Conservation (phyloP, 345 rosid genomes). For the Litchi chinensis region DNA sequence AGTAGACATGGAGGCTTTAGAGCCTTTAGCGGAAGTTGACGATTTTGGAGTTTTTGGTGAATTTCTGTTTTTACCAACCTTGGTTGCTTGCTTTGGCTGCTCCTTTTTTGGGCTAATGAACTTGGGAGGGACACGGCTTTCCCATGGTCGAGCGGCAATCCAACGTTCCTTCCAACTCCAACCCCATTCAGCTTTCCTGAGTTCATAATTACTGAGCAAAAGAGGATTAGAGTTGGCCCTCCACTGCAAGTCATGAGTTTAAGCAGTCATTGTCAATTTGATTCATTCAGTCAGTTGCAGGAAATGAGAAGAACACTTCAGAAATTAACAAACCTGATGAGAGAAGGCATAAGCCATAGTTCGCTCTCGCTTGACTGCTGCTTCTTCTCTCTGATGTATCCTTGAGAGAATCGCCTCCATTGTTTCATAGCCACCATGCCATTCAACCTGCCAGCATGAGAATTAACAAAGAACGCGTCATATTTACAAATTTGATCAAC, state of each 20-base stretch:
- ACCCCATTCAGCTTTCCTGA: slow-evolving; percentile 84
- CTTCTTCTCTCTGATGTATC: slow-evolving; percentile 86
- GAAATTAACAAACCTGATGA: slow-evolving; percentile 69
- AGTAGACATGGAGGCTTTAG: slow-evolving; percentile 44
- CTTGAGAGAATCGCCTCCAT: slow-evolving; percentile 70
- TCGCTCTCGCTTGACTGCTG: slow-evolving; percentile 87
- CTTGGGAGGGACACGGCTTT: slow-evolving; percentile 53
- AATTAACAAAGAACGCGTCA: neutral
- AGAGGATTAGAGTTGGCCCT: slow-evolving; percentile 64
- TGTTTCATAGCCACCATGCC: slow-evolving; percentile 80
- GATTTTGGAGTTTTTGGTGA: slow-evolving; percentile 53
- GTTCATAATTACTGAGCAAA: slow-evolving; percentile 51
- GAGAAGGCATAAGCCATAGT: slow-evolving; percentile 95
- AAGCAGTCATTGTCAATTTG: slow-evolving; percentile 4
- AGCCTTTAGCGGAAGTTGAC: slow-evolving; percentile 32
- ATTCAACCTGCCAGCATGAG: slow-evolving; percentile 69
- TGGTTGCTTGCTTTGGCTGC: slow-evolving; percentile 44
- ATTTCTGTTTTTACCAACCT: slow-evolving; percentile 38
- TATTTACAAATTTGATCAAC: neutral
- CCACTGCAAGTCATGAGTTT: slow-evolving; percentile 57
- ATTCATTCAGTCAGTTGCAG: neutral
- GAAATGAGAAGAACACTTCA: slow-evolving; percentile 8
- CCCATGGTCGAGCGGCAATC: slow-evolving; percentile 97
- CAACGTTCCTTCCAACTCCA: slow-evolving; percentile 99
- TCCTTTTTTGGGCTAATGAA: slow-evolving; percentile 56